Evolutionary conservation across 345 rosid species (phyloP), one percentile per base, ranked within the genome.

Genomic region (Eucalyptus coolabah): DNA sequence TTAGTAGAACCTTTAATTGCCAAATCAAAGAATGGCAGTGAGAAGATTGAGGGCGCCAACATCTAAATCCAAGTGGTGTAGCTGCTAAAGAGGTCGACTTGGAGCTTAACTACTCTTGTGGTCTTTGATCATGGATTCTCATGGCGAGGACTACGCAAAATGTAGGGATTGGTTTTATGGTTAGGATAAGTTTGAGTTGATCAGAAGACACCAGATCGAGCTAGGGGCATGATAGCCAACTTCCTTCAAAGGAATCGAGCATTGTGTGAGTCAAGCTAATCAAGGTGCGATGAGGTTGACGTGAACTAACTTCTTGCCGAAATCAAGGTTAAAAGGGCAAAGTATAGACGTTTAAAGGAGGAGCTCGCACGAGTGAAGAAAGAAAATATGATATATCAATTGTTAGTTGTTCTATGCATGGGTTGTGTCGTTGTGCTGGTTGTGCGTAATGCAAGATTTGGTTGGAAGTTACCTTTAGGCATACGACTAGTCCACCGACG

Each of bases 251-350:
- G 67, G 67, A 59, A 26, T 59, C n/a, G 26, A 11, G 65, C 65
- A 59, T 11, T 59, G 65, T 59, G n/a, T 12, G 65, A 59, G 5
- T 59, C n/a, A 59, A 59, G 67, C 67, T 1, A 59, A 26, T 59
- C 1, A 1, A 26, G 67, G 67, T 4, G 1, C 0, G 4, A 59
- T 1, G 0, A 59, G 67, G 67, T 59, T 1, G 1, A 26, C 16
- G 1, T 26, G 67, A 26, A 1, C n/a, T 5, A 59, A 59, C 65
- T 59, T 59, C n/a, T 59, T 2, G n/a, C n/a, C 1, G n/a, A 59
- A 59, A 59, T 5, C n/a, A 12, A 5, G 67, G n/a, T n/a, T 26
- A 0, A 59, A 12, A 26, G 15, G n/a, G n/a, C 15, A 12, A 59
- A 59, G n/a, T 59, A 59, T 59, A 59, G 65, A 26, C 2, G 7